Percentiles rank a stretch among this genome's conserved stretches.
Conservation (phyloP, 331 rosid species). For the Quercus tomentella region DNA sequence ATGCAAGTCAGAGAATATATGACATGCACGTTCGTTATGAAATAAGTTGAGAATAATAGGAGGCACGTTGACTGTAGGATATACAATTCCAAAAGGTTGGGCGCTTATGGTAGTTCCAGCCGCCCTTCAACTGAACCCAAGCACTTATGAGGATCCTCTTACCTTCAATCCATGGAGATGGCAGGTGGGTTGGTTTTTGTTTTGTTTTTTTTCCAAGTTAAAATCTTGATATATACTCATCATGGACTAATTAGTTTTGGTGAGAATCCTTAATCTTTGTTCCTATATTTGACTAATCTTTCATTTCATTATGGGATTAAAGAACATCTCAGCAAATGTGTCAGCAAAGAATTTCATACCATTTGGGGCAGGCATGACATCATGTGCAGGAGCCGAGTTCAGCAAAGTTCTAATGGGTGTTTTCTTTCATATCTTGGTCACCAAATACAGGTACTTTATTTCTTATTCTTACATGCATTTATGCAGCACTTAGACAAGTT, state of each 20-base stretch:
- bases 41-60: not conserved
- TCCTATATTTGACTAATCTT: not conserved
- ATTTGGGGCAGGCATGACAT: not conserved
- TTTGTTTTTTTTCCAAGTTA: no score
- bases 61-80: not conserved
- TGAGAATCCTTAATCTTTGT: not conserved
- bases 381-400: conserved; percentile 3
- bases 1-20: no score
- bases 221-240: not conserved
- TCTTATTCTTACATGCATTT: no score
- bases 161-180: not conserved
- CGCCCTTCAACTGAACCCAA: not conserved
- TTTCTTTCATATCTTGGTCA: not conserved
- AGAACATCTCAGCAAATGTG: not conserved
- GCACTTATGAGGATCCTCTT: no score
- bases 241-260: not conserved
- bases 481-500: no score
- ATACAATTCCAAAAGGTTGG: not conserved
- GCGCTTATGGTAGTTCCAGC: not conserved
- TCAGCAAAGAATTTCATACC: conserved; percentile 1
- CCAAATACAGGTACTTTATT: no score
- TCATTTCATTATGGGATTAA: not conserved
- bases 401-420: not conserved
- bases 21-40: no score
- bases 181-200: not conserved